Evolutionary conservation across 208 protist genomes (phyloP).

Genomic region (Sergeia podlipaevii): DNA sequence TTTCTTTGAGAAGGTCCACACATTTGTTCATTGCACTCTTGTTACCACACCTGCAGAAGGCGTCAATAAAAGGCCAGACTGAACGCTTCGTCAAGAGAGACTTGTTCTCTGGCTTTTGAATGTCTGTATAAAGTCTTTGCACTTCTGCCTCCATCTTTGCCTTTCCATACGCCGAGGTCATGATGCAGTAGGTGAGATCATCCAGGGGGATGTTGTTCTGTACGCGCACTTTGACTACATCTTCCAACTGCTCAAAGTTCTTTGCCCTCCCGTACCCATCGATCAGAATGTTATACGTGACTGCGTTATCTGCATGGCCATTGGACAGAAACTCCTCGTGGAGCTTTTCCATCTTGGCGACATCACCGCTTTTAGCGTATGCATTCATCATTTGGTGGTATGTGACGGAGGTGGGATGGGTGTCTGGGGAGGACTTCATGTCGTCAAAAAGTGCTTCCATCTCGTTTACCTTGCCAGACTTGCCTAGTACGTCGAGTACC

Average conservation of each 20-base stretch:
- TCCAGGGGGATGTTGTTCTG: constrained; percentile 58
- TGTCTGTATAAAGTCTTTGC: constrained; percentile 50
- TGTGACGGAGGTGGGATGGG: constrained; percentile 82
- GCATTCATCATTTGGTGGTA: constrained; percentile 89
- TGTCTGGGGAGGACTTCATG: constrained; percentile 80
- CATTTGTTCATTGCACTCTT: constrained; percentile 47
- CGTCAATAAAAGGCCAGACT: constrained; percentile 71
- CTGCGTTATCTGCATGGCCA: constrained; percentile 69
- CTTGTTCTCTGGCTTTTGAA: constrained; percentile 17
- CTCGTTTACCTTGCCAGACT: constrained; percentile 77
- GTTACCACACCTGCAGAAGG: constrained; percentile 78
- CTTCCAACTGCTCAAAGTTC: constrained; percentile 72
- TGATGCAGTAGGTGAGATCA: constrained; percentile 80
- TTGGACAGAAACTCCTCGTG: constrained; percentile 58
- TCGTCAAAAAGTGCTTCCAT: constrained; percentile 87
- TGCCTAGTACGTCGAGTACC: constrained; percentile 84
- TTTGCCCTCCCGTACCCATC: constrained; percentile 78
- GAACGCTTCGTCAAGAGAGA: constrained; percentile 51
- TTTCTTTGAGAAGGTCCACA: constrained; percentile 29
- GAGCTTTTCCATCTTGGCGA: constrained; percentile 81
- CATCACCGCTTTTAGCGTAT: constrained; percentile 82
- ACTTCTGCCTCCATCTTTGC: constrained; percentile 61
- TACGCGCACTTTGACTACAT: constrained; percentile 49
- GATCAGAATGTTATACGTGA: constrained; percentile 85
- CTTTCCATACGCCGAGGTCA: constrained; percentile 69